Evolutionary conservation across 345 rosid genomes (phyloP).

Genomic region (Citrus glauca): DNA sequence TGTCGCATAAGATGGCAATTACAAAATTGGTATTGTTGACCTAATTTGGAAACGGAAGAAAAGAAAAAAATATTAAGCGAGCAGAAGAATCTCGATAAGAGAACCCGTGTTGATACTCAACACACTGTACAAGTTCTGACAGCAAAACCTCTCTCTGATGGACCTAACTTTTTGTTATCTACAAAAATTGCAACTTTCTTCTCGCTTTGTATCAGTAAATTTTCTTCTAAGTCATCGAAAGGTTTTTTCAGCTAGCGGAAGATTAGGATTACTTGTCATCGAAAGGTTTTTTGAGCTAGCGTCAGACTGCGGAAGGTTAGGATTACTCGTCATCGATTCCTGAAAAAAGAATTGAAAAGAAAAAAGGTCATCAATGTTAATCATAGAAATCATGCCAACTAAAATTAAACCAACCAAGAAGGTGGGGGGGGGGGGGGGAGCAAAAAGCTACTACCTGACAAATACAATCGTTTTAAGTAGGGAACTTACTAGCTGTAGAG

Average conservation of each 20-base stretch:
- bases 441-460: too few species aligned
- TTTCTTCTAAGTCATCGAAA: neutral
- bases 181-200: neutral
- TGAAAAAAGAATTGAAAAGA: neutral
- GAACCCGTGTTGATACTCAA: neutral
- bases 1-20: neutral
- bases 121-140: neutral
- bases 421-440: accelerated
- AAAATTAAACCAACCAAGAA: too few species aligned
- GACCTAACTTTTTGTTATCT: neutral
- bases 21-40: neutral
- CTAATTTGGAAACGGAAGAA: neutral
- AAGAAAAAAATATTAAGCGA: neutral
- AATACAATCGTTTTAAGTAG: too few species aligned
- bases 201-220: neutral
- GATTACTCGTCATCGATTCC: neutral
- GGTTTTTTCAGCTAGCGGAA: neutral
- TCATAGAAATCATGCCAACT: too few species aligned
- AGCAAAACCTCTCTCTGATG: neutral
- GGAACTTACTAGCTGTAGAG: constrained; percentile 29
- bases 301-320: neutral
- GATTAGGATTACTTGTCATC: neutral
- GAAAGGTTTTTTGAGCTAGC: neutral
- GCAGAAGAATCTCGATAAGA: neutral
- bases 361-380: neutral